These are phyloP conservation scores for Skeletonema menzelii DNA, from an alignment of 108 stramenopile species.

Conservation along the genomic window DNA sequence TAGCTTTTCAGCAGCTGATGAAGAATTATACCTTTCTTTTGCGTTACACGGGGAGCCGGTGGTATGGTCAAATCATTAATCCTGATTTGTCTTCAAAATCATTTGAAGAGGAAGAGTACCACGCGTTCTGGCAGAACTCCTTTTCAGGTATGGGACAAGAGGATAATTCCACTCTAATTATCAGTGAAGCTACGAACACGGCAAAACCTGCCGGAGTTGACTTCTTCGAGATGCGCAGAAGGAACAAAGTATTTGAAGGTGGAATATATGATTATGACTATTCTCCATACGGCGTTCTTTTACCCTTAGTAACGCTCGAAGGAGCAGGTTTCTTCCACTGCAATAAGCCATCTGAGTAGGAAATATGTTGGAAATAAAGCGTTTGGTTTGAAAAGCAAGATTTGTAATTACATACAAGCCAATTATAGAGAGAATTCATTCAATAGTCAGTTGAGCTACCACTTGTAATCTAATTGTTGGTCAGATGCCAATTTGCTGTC, in stretches of 20 bases:
- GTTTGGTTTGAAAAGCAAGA: no score
- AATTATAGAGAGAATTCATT: neutral
- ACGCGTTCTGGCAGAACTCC: constrained; percentile 1
- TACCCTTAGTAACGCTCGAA: constrained; percentile 17
- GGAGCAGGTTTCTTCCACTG: constrained; percentile 36
- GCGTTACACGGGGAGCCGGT: constrained; percentile 29
- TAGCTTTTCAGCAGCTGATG: constrained; percentile 30
- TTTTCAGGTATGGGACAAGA: neutral
- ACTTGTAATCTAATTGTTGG: neutral
- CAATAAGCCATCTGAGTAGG: constrained; percentile 3
- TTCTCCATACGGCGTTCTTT: constrained; percentile 17
- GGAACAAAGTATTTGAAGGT: constrained; percentile 1
- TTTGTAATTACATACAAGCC: no score
- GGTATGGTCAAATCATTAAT: constrained; percentile 22
- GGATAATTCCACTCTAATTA: constrained; percentile 4
- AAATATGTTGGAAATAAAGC: neutral
- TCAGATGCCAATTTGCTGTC: constrained; percentile 46
- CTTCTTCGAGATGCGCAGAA: constrained; percentile 10
- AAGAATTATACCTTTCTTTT: constrained; percentile 39
- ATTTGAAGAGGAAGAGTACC: constrained; percentile 4
- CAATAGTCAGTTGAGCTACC: neutral
- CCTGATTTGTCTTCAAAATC: neutral
- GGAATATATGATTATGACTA: constrained; percentile 15
- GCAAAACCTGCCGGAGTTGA: neutral
- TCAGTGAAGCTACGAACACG: neutral